Evolutionary conservation across 352 stramenopile genomes (phyloP).

Genomic region (Saprolegnia parasitica): DNA sequence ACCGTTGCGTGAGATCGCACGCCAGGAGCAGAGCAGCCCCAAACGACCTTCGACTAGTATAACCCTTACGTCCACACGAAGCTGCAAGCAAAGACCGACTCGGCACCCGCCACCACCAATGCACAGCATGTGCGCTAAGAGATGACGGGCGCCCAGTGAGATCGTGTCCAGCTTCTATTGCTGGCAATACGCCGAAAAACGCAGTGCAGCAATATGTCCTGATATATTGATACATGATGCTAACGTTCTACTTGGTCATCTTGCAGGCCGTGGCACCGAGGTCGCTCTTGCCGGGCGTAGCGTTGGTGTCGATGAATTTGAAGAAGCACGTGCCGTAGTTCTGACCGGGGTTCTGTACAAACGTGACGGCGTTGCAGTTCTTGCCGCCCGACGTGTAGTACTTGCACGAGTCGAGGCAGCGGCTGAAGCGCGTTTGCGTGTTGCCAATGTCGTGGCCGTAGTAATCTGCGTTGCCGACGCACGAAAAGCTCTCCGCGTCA

Average conservation of each 20-base stretch:
- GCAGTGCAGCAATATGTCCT: too few species aligned
- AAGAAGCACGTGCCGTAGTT: not conserved
- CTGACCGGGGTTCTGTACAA: not conserved
- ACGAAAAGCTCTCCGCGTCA: not conserved
- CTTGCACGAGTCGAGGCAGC: not conserved
- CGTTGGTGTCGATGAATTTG: not conserved
- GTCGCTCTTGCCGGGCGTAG: not conserved
- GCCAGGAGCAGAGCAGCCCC: too few species aligned
- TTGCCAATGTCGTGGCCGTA: not conserved
- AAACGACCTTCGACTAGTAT: too few species aligned
- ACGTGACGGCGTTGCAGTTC: not conserved
- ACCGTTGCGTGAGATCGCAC: too few species aligned
- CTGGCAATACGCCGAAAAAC: too few species aligned
- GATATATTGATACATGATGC: not conserved
- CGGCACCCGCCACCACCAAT: too few species aligned
- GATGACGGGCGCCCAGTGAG: too few species aligned
- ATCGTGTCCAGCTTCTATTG: too few species aligned
- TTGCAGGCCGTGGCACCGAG: not conserved
- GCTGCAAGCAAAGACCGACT: too few species aligned
- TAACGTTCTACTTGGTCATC: not conserved
- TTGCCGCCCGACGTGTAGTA: not conserved
- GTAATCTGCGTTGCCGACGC: not conserved
- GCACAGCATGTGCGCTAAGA: too few species aligned
- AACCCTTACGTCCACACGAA: too few species aligned
- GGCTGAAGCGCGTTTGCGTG: not conserved